Evolutionary conservation across 2,329 filamentous ascomycete genomes (phyloP), one percentile per base, ranked within the genome.

Genomic region (Mariannaea elegans): DNA sequence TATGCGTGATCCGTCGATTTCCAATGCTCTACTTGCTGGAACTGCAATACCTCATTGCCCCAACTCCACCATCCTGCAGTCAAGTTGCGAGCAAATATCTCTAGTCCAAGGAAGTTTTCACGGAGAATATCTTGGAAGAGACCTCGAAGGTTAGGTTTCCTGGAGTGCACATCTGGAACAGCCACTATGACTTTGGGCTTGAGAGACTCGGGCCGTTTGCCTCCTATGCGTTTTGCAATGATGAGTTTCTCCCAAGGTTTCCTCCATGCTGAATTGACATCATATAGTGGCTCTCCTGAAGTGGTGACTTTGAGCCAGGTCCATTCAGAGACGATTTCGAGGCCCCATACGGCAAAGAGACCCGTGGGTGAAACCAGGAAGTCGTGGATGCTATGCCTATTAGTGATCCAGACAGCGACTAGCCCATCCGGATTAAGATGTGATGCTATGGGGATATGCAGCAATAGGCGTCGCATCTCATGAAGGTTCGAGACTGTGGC

Each of bases 171-270:
- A 71, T 94, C 91, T 1, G 91, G 90, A 19, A 92, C 90, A 1
- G 84, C 87, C 8, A 92, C 73, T 29, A 94, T 79, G 2, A 92
- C 84, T 71, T 83, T 88, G 2, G 75, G 61, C 36, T 61, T 74
- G 18, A 72, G 68, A 31, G 44, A 64, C 16, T 61, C 64, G 1
- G 65, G 69, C 4, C 62, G 72, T 14, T 60, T 65, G 19, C 44
- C 65, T 2, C 78, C 77, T 7, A 65, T 74, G 44, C 74, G 79
- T 69, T 82, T 72, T 72, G 81, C 90, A 46, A 94, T 77, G 13
- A 94, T 75, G 21, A 94, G 74, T 47, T 89, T 81, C 75, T 95
- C 92, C 82, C 91, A 94, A 0, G 92, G 91, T 75, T 89, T 93
- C 64, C 90, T 83, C 88, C 88, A 91, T 2, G 74, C 61, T 3